A percentile compares a stretch with the other conserved stretches of the same genome.
phyloP scores from a whole-genome alignment of 805 yeast genomes.

The Candida tibetensis region DNA sequence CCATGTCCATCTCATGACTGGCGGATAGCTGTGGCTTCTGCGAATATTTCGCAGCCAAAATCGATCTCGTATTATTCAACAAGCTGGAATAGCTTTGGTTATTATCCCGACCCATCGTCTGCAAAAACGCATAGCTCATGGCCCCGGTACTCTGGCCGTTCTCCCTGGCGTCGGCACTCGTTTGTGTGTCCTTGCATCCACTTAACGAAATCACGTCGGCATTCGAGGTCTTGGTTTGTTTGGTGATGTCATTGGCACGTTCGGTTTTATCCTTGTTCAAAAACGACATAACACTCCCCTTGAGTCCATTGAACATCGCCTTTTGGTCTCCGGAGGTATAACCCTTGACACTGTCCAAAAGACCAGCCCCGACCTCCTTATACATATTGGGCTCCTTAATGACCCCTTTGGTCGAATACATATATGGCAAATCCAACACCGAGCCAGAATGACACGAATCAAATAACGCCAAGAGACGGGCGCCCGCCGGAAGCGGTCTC shows the following conservation, averaged over 20 bases:
- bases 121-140: conserved; percentile 75
- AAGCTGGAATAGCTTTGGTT: conserved; percentile 67
- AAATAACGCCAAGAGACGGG: conserved; percentile 72
- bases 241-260: conserved; percentile 38
- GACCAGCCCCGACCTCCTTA: conserved; percentile 71
- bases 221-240: conserved; percentile 60
- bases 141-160: conserved; percentile 78
- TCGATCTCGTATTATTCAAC: conserved; percentile 66
- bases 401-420: conserved; percentile 80
- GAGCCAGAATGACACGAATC: conserved; percentile 90
- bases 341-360: conserved; percentile 55
- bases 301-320: conserved; percentile 41
- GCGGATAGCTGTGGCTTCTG: conserved; percentile 83
- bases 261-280: conserved; percentile 20
- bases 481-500: conserved; percentile 65
- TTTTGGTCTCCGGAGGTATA: conserved; percentile 58
- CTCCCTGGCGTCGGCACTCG: conserved; percentile 73
- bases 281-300: conserved; percentile 20
- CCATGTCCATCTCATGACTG: conserved; percentile 75
- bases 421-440: conserved; percentile 74
- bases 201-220: conserved; percentile 76
- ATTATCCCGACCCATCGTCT: conserved; percentile 58
- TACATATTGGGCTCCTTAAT: conserved; percentile 76
- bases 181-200: conserved; percentile 83
- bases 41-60: conserved; percentile 59